Evolutionary conservation across 2,329 filamentous ascomycete genomes (phyloP), one percentile per base, ranked within the genome.

Genomic region (Monilinia fructicola): DNA sequence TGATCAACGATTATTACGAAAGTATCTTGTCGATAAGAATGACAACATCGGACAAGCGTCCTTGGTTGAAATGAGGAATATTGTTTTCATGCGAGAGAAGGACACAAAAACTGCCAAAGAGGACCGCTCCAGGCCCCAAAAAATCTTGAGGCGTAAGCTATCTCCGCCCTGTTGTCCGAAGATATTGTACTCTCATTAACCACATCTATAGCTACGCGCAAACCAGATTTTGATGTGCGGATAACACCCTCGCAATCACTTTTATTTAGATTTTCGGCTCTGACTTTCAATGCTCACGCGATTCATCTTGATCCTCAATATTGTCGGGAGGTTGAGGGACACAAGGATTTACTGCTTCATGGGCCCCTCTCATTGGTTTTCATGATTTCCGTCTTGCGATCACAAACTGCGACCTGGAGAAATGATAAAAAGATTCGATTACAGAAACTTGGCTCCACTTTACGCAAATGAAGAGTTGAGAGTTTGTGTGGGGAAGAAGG

Each of bases 211-310:
- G 69, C 73, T 46, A 38, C 55, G 31, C 64, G 70, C 52, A 64
- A 67, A 16, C 81, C 87, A 0, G 80, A 84, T 56, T 85, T 87
- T 72, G 80, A 79, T 23, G 82, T 90, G 71, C 79, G 80, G 0
- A 79, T 97, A 31, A 84, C 79, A 0, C 92, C 93, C 0, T 88
- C 88, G 2, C 81, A 85, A 3, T 81, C 84, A 5, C 84, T 97
- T 5, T 86, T 99, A 64, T 97, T 96, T 79, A 87, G 93, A 67
- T 98, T 94, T 81, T 95, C 90, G 26, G 93, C 93, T 0, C 85
- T 99, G 44, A 94, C 91, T 2, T 93, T 92, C 81, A 99, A 99
- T 78, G 92, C 92, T 1, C 95, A 99, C 78, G 83, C 85, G 21
- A 97, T 99, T 72, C 95, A 99, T 78, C 83, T 96, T 28, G 91